These are phyloP conservation scores for Thermomyces lanuginosus DNA, from an alignment of 2,329 filamentous ascomycete genomes.

Conservation along the genomic window DNA sequence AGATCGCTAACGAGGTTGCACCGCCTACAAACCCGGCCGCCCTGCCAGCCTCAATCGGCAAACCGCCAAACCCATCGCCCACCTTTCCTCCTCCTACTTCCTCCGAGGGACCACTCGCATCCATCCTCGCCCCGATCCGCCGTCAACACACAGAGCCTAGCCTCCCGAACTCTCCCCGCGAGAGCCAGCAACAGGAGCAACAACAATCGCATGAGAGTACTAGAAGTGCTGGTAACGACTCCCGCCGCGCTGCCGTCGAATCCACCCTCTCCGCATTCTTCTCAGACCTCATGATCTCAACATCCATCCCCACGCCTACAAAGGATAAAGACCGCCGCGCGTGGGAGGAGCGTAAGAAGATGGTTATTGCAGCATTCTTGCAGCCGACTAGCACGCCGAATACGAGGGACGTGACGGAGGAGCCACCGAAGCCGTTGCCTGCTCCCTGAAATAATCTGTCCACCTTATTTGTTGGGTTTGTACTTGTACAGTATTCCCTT, in stretches of 20 bases:
- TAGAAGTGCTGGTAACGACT: slow-evolving; percentile 26
- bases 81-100: slow-evolving; percentile 5
- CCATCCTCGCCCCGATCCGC: slow-evolving; percentile 8
- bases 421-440: too few relatives aligned
- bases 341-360: slow-evolving; percentile 47
- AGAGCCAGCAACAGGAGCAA: too few relatives aligned
- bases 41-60: slow-evolving; percentile 7
- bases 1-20: slow-evolving; percentile 40
- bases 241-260: slow-evolving; percentile 44
- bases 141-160: slow-evolving; percentile 12
- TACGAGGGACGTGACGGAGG: slow-evolving; percentile 9
- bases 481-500: too few relatives aligned
- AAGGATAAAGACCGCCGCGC: slow-evolving; percentile 44
- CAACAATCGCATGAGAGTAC: slow-evolving; percentile 11
- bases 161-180: too few relatives aligned
- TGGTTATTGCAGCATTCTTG: slow-evolving; percentile 56
- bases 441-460: too few relatives aligned
- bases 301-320: slow-evolving; percentile 18
- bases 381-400: slow-evolving; percentile 23
- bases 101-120: slow-evolving; percentile 5
- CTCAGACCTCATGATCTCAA: slow-evolving; percentile 45
- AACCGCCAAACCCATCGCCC: slow-evolving; percentile 6
- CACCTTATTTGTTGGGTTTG: too few relatives aligned
- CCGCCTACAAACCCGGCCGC: slow-evolving; percentile 17
- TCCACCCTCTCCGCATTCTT: slow-evolving; percentile 50